Evolutionary conservation across 2,329 filamentous ascomycete genomes (phyloP).

Genomic region (Botrytis medusae): DNA sequence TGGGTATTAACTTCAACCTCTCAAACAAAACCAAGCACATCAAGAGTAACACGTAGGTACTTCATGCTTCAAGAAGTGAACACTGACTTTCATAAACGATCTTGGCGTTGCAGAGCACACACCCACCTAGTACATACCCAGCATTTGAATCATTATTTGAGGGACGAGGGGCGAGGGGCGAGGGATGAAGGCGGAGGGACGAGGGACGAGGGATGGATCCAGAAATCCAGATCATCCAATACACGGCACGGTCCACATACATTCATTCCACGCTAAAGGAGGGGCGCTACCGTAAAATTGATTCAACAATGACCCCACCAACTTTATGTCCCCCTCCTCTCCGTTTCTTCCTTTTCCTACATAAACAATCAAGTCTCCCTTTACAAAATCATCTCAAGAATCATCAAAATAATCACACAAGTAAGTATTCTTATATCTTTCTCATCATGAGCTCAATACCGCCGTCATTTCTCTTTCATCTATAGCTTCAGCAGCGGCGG

Average conservation of each 20-base stretch:
- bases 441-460: background rate
- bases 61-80: background rate
- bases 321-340: constrained; percentile 13
- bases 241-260: constrained; percentile 7
- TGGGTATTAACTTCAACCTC: background rate
- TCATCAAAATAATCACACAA: constrained; percentile 21
- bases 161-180: background rate
- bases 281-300: constrained; percentile 21
- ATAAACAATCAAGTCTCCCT: constrained; percentile 23
- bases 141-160: background rate
- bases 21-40: background rate
- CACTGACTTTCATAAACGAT: background rate
- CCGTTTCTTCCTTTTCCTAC: constrained; percentile 28
- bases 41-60: constrained; percentile 8
- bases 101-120: background rate
- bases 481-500: background rate
- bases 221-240: background rate
- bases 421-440: constrained; percentile 27
- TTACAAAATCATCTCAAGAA: constrained; percentile 19
- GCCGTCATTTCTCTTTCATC: background rate
- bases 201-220: background rate
- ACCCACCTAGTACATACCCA: background rate
- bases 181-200: background rate
- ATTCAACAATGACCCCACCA: constrained; percentile 27
- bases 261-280: constrained; percentile 20